Evolutionary conservation across 805 yeast genomes (phyloP).

Genomic region (Zygoascus bituminiphila): DNA sequence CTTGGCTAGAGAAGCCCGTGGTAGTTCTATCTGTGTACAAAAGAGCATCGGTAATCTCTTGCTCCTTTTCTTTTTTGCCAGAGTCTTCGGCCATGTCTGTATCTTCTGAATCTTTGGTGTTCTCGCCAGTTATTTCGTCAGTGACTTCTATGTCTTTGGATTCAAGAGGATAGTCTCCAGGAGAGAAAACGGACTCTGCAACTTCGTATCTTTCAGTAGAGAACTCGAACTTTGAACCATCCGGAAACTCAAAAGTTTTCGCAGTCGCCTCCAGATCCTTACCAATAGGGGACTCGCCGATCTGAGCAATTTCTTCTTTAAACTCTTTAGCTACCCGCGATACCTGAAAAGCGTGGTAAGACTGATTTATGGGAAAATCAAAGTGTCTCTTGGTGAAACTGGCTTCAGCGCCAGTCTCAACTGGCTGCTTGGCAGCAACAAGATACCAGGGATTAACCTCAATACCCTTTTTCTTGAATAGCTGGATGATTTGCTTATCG

Average conservation of each 20-base stretch:
- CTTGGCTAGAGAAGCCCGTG: constrained; percentile 17
- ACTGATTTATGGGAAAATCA: constrained; percentile 33
- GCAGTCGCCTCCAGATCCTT: constrained; percentile 32
- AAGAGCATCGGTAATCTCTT: constrained; percentile 9
- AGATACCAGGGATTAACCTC: constrained; percentile 41
- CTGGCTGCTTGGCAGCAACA: constrained; percentile 38
- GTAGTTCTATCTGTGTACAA: constrained; percentile 16
- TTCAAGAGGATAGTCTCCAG: constrained; percentile 32
- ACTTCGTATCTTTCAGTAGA: constrained; percentile 50
- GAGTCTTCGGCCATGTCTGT: constrained; percentile 6
- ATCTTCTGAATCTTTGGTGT: constrained; percentile 20
- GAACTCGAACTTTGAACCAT: constrained; percentile 56
- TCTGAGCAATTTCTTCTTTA: constrained; percentile 34
- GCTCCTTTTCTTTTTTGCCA: constrained; percentile 8
- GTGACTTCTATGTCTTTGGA: constrained; percentile 10
- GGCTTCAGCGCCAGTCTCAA: constrained; percentile 31
- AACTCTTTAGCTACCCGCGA: constrained; percentile 41
- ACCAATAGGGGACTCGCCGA: constrained; percentile 37
- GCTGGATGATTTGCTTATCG: constrained; percentile 42
- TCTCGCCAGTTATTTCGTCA: constrained; percentile 13
- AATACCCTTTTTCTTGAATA: constrained; percentile 31
- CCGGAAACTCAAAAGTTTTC: constrained; percentile 50
- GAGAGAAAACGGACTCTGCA: constrained; percentile 68
- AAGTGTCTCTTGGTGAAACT: constrained; percentile 23
- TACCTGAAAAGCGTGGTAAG: constrained; percentile 50